Evolutionary conservation across 139 green algal genomes (phyloP), one percentile per base, ranked within the genome.

Genomic region (Limnomonas spitsbergensis): DNA sequence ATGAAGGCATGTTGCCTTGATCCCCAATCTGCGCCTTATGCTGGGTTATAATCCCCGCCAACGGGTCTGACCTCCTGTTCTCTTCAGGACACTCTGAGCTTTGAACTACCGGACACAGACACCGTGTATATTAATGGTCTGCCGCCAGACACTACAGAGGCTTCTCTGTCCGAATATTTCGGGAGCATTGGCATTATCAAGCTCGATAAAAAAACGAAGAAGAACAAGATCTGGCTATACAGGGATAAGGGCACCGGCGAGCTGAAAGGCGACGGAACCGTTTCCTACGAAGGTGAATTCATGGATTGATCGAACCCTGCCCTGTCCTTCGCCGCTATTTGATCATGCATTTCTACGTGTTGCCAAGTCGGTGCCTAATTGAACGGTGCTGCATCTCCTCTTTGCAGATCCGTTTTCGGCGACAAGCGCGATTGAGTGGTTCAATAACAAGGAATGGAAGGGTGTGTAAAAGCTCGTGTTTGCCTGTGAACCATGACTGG

Each of bases 391-490:
- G n/a, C n/a, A n/a, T n/a, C n/a, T 9, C n/a, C n/a, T n/a, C n/a
- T n/a, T n/a, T n/a, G n/a, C n/a, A n/a, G 93, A 97, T 78, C 90
- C 93, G 1, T 95, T 94, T 73, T 89, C 89, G 1, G 93, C 93
- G 0, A 79, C 67, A 20, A 92, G 84, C 0, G 92, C 92, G 1
- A 89, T 94, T 27, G 53, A 88, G n/a, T 97, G 92, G 92, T 97
- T 96, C 73, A 86, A 94, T 71, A 86, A 88, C 80, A 97, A 96
- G 79, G 86, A 93, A 0, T 96, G 88, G 76, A 91, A 92, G 61
- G 61, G 61, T 39, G 61, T 72, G 26, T 72, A 39, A 72, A 37
- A 72, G 9, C 29, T 36, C 26, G 61, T 34, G 29, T 61, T 14
- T 29, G 47, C 14, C 47, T 72, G 61, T 36, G 27, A 37, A 72